Conservation (phyloP, 1,284 basidiomycete genomes). For the Heterobasidion parviporum region DNA sequence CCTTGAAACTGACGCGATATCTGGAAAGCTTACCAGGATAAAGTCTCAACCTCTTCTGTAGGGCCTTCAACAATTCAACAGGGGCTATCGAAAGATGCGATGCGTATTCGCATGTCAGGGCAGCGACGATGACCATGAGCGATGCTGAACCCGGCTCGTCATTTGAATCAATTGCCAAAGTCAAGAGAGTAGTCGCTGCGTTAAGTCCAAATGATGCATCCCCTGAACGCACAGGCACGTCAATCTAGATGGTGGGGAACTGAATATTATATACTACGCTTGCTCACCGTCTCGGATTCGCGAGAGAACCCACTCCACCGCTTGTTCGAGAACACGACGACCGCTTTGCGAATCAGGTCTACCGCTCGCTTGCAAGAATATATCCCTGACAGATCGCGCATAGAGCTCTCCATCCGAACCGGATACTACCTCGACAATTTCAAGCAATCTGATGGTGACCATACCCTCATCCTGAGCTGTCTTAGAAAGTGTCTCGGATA, state of each 20-base stretch:
- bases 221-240: conserved; percentile 24
- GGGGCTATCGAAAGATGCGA: conserved; percentile 43
- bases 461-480: conserved; percentile 27
- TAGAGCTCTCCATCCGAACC: conserved; percentile 50
- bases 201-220: conserved; percentile 34
- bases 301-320: conserved; percentile 45
- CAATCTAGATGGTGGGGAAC: conserved; percentile 2
- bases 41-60: conserved; percentile 34
- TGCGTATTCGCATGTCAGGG: conserved; percentile 55
- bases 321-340: conserved; percentile 40
- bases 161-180: conserved; percentile 35
- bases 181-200: conserved; percentile 42
- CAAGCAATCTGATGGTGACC: conserved; percentile 34
- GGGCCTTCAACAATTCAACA: conserved; percentile 37
- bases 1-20: background rate
- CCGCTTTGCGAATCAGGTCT: conserved; percentile 17
- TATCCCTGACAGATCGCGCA: conserved; percentile 39
- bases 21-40: conserved; percentile 37
- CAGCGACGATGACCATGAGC: conserved; percentile 52
- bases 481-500: conserved; percentile 28
- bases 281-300: conserved; percentile 40
- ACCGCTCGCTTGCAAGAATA: conserved; percentile 36
- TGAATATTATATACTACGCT: background rate
- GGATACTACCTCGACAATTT: conserved; percentile 42
- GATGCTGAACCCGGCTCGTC: conserved; percentile 41